These are phyloP conservation scores for Aphanomyces euteiches DNA, from an alignment of 352 stramenopile species.

Conservation along the genomic window DNA sequence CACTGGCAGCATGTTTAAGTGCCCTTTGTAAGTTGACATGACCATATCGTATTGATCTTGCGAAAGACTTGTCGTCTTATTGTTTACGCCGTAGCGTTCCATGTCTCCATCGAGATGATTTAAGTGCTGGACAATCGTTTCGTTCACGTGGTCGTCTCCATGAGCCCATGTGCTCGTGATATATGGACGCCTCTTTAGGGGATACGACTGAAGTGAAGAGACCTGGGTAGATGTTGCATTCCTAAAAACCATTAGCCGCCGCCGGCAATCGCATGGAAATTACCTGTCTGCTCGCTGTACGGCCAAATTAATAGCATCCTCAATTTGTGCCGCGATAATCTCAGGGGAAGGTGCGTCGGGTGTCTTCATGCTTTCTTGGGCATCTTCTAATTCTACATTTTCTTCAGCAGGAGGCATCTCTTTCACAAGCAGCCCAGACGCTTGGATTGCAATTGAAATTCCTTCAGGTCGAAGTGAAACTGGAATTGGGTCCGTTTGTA, in stretches of 20 bases:
- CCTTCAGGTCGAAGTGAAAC: no score
- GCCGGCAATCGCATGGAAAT: no score
- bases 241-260: neutral
- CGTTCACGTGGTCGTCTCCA: neutral
- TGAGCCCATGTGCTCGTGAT: constrained; percentile 22
- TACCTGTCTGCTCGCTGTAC: neutral
- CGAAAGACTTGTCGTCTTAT: neutral
- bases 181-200: constrained; percentile 9
- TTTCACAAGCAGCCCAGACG: no score
- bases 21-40: constrained; percentile 4
- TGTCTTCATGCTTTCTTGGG: no score
- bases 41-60: neutral
- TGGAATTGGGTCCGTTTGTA: no score
- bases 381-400: no score
- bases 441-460: no score
- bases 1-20: constrained; percentile 13
- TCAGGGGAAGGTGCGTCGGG: neutral
- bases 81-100: neutral
- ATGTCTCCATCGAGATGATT: neutral
- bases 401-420: no score
- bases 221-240: neutral
- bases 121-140: constrained; percentile 8
- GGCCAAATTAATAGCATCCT: neutral
- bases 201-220: neutral
- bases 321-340: neutral